Conservation (phyloP, 2,329 filamentous ascomycete species). For the Parastagonospora nodorum region DNA sequence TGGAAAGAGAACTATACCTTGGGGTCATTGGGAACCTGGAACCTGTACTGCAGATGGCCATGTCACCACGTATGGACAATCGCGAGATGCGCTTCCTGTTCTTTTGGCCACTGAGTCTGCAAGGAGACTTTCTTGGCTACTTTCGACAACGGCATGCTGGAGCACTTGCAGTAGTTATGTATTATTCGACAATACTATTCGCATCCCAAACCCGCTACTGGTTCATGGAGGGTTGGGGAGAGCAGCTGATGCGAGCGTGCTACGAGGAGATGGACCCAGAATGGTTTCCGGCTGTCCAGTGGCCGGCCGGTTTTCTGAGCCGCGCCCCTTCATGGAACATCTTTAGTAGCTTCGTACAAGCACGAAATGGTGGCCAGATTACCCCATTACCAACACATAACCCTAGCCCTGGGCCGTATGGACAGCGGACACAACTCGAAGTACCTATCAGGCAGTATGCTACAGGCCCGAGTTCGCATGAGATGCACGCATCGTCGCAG, state of each 20-base stretch:
- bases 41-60: constrained; percentile 24
- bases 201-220: constrained; percentile 44
- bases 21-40: constrained; percentile 22
- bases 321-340: constrained; percentile 10
- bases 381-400: neutral
- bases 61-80: constrained; percentile 31
- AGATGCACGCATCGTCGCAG: too few relatives aligned
- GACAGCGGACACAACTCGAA: neutral
- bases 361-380: neutral
- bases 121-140: constrained; percentile 35
- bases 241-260: constrained; percentile 31
- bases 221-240: constrained; percentile 47
- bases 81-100: constrained; percentile 44
- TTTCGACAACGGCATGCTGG: constrained; percentile 39
- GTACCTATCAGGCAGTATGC: neutral
- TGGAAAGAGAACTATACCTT: constrained; percentile 20
- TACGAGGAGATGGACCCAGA: constrained; percentile 25
- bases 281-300: constrained; percentile 32
- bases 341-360: constrained; percentile 3
- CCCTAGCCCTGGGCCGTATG: neutral
- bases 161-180: constrained; percentile 45
- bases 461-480: too few relatives aligned
- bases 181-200: constrained; percentile 45
- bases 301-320: constrained; percentile 30
- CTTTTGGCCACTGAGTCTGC: constrained; percentile 47